Evolutionary conservation across 2,329 filamentous ascomycete genomes (phyloP).

Genomic region (Diaporthe sp.): DNA sequence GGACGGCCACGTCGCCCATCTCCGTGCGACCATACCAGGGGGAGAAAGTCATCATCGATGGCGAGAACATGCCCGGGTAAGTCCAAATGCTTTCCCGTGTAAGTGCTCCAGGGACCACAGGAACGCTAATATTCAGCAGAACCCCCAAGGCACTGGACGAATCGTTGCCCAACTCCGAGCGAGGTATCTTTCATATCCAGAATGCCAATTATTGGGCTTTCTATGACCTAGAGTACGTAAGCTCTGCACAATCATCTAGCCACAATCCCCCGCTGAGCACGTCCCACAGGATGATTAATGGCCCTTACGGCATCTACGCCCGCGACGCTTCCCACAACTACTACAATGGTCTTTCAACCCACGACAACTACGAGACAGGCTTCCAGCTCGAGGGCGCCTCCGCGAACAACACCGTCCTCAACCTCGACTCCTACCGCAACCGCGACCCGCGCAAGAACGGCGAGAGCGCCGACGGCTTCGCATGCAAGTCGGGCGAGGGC

Average conservation of each 20-base stretch:
- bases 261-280: not conserved
- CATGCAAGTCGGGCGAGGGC: conserved; percentile 59
- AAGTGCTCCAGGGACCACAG: too few species aligned
- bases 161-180: conserved; percentile 54
- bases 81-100: not conserved
- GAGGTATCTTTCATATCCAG: conserved; percentile 60
- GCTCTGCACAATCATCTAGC: conserved; percentile 37
- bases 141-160: conserved; percentile 57
- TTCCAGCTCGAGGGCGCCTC: conserved; percentile 51
- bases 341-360: conserved; percentile 51
- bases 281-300: conserved; percentile 42
- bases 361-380: conserved; percentile 54
- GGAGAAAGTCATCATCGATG: conserved; percentile 1
- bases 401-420: conserved; percentile 53
- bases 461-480: conserved; percentile 63
- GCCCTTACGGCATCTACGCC: conserved; percentile 53
- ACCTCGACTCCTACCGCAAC: conserved; percentile 58
- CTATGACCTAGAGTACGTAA: conserved; percentile 48
- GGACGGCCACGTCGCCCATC: conserved; percentile 48
- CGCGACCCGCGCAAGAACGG: conserved; percentile 64
- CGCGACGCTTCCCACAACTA: conserved; percentile 53
- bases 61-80: conserved; percentile 18
- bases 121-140: conserved; percentile 50
- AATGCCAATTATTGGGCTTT: conserved; percentile 62
- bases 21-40: conserved; percentile 5